Conservation (phyloP, 1,139 yeast genomes). For the Nadsonia commutata region DNA sequence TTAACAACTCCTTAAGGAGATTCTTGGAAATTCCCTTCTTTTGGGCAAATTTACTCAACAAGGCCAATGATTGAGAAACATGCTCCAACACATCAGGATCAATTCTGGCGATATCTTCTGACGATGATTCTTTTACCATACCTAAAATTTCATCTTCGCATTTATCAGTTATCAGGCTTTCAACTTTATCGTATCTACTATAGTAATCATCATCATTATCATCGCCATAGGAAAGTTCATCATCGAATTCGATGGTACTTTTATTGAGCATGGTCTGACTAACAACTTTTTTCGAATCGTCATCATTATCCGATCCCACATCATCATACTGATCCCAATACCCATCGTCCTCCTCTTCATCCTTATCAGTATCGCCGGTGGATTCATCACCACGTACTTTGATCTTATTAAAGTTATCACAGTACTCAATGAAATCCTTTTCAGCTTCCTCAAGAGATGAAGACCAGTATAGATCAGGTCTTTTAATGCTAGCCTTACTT, state of each 20-base stretch:
- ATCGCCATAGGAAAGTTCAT: background rate
- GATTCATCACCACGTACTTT: constrained; percentile 1
- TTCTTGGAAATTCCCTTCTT: constrained; percentile 2
- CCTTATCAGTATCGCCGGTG: constrained; percentile 7
- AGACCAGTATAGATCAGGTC: background rate
- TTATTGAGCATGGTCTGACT: background rate
- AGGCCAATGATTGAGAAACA: constrained; percentile 1
- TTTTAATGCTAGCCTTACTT: constrained; percentile 1
- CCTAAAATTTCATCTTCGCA: constrained; percentile 1
- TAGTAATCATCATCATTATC: constrained; percentile 4
- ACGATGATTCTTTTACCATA: background rate
- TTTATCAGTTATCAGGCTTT: background rate
- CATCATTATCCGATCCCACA: constrained; percentile 3
- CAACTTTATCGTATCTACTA: constrained; percentile 4
- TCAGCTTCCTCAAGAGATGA: constrained; percentile 1
- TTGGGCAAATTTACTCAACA: constrained; percentile 2
- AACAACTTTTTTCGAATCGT: constrained; percentile 1
- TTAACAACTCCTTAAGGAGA: constrained; percentile 3
- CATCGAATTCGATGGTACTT: background rate
- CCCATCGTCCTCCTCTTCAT: constrained; percentile 8
- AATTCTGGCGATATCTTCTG: constrained; percentile 1
- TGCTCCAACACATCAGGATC: background rate
- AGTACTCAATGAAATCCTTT: background rate
- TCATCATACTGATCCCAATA: constrained; percentile 8
- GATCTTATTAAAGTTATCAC: background rate